These are phyloP conservation scores for Podospora conica DNA, from an alignment of 495 filamentous ascomycete species.

Conservation along the genomic window DNA sequence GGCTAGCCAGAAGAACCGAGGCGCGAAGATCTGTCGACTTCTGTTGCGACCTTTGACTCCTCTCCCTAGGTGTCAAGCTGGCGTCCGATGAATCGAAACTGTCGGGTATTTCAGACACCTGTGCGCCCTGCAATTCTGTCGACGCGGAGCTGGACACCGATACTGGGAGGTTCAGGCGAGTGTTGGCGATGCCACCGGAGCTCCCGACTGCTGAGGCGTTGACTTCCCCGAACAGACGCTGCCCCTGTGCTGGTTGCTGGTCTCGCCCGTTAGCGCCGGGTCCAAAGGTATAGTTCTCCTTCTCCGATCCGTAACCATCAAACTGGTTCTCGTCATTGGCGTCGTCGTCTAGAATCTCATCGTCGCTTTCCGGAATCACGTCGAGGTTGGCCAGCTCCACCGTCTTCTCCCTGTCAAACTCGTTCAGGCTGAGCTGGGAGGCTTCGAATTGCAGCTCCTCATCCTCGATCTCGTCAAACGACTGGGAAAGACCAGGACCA, in stretches of 20 bases:
- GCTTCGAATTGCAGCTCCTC: constrained; percentile 47
- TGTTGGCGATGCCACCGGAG: constrained; percentile 37
- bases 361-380: constrained; percentile 22
- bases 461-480: constrained; percentile 45
- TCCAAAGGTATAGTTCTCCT: constrained; percentile 38
- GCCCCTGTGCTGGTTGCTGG: constrained; percentile 18
- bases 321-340: constrained; percentile 29
- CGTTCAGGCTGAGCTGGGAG: constrained; percentile 63
- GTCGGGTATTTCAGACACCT: constrained; percentile 35
- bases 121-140: constrained; percentile 26
- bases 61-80: constrained; percentile 32
- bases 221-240: constrained; percentile 77
- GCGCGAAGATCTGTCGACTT: constrained; percentile 4
- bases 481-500: constrained; percentile 30
- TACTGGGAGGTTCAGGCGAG: constrained; percentile 42
- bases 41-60: constrained; percentile 17
- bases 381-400: not conserved
- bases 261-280: constrained; percentile 5
- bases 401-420: constrained; percentile 22
- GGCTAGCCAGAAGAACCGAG: constrained; percentile 15
- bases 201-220: constrained; percentile 62
- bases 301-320: constrained; percentile 33
- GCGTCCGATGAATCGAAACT: constrained; percentile 36
- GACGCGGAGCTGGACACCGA: constrained; percentile 25
- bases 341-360: constrained; percentile 37